Percentiles rank a stretch among this genome's conserved stretches.
Evolutionary conservation across 2,329 filamentous ascomycete species (phyloP).

Genomic region (Harringtonia lauricola): DNA sequence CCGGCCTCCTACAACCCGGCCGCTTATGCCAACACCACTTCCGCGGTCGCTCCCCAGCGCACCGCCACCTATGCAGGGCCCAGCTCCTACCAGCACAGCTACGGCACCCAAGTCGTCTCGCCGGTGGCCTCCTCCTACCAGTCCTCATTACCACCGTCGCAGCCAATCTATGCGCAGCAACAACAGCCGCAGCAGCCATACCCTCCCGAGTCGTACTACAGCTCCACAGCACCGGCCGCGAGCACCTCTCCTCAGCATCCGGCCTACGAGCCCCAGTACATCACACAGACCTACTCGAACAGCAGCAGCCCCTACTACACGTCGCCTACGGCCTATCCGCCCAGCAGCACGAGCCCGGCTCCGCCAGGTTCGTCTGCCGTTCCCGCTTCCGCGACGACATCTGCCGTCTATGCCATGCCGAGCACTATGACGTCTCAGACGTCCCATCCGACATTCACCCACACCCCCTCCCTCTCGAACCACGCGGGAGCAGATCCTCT

Average conservation of each 20-base stretch:
- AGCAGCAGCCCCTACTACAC: slow-evolving; percentile 9
- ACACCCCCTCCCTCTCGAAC: neutral
- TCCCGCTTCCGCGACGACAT: slow-evolving; percentile 4
- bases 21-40: slow-evolving; percentile 40
- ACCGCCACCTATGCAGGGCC: slow-evolving; percentile 40
- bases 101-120: slow-evolving; percentile 16
- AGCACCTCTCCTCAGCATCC: slow-evolving; percentile 13
- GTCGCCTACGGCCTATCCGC: neutral
- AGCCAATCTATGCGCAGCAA: slow-evolving; percentile 5
- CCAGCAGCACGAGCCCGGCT: slow-evolving; percentile 26
- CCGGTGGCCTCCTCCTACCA: slow-evolving; percentile 1
- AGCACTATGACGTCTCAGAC: slow-evolving; percentile 25
- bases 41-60: slow-evolving; percentile 31
- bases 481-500: slow-evolving; percentile 31
- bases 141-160: slow-evolving; percentile 1
- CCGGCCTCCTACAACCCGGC: slow-evolving; percentile 29
- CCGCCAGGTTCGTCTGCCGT: slow-evolving; percentile 6
- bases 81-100: slow-evolving; percentile 30
- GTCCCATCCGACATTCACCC: slow-evolving; percentile 35
- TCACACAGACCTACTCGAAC: slow-evolving; percentile 8
- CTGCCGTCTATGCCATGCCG: slow-evolving; percentile 13
- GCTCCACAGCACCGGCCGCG: slow-evolving; percentile 9
- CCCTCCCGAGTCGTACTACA: slow-evolving; percentile 10
- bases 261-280: slow-evolving; percentile 16
- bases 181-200: slow-evolving; percentile 7